phyloP scores from a whole-genome alignment of 2,329 filamentous ascomycete species.

The Cyphellophora attinorum region DNA sequence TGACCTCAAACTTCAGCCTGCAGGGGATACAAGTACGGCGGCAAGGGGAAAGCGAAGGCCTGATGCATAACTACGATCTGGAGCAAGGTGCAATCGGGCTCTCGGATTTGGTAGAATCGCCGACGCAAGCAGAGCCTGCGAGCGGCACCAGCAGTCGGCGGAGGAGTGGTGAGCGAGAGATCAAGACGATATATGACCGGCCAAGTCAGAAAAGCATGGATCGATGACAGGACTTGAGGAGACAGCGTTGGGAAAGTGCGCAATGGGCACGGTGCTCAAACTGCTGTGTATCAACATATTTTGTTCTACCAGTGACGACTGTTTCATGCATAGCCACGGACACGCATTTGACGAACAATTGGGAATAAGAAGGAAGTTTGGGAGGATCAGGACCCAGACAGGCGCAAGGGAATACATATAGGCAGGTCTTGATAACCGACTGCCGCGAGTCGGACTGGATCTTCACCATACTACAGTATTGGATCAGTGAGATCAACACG shows the following conservation, averaged over 20 bases:
- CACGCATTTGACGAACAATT: neutral
- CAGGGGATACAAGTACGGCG: slow-evolving; percentile 36
- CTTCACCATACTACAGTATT: no score
- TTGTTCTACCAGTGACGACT: slow-evolving; percentile 14
- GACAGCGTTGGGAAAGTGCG: slow-evolving; percentile 1
- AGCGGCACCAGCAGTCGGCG: slow-evolving; percentile 10
- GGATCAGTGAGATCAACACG: no score
- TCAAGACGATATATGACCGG: slow-evolving; percentile 10
- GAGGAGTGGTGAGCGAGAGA: slow-evolving; percentile 7
- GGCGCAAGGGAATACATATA: no score
- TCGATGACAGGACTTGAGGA: slow-evolving; percentile 7
- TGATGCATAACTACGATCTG: slow-evolving; percentile 84
- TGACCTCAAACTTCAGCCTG: slow-evolving; percentile 45
- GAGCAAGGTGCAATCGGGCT: slow-evolving; percentile 71
- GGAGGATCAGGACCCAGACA: no score
- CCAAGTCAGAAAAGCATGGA: slow-evolving; percentile 13
- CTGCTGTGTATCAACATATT: neutral
- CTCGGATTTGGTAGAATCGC: slow-evolving; percentile 66
- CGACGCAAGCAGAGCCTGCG: slow-evolving; percentile 9
- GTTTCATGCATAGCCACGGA: neutral
- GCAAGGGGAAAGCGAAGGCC: slow-evolving; percentile 53
- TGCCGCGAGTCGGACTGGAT: no score
- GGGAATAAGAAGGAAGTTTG: no score
- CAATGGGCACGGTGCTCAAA: no score
- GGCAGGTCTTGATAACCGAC: no score